These are phyloP conservation scores for Vicia faba DNA, from an alignment of 306 rosid genomes.

Conservation along the genomic window DNA sequence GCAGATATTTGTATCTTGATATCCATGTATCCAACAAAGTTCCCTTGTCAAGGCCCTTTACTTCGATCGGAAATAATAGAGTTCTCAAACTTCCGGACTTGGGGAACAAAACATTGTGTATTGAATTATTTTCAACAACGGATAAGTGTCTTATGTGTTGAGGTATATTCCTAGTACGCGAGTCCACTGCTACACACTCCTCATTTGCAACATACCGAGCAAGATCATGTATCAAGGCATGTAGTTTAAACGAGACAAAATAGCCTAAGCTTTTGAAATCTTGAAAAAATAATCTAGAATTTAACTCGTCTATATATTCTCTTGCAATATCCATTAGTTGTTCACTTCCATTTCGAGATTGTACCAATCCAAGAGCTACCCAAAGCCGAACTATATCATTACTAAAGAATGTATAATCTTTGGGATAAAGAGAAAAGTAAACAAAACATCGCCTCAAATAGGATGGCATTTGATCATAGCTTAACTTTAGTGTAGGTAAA, in stretches of 20 bases:
- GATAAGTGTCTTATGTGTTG: constrained; percentile 1
- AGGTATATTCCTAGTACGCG: not conserved
- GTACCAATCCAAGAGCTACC: not conserved
- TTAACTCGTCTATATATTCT: not conserved
- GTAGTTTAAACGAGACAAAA: not conserved
- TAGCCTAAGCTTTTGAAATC: not conserved
- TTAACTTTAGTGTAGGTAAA: not conserved
- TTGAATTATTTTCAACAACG: not conserved
- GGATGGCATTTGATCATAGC: not conserved
- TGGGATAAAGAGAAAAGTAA: not conserved
- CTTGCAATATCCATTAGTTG: not conserved
- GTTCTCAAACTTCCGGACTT: not conserved
- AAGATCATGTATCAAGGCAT: constrained; percentile 8
- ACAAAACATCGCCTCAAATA: constrained; percentile 13
- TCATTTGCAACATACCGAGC: not conserved
- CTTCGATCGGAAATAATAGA: not conserved
- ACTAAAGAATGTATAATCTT: not conserved
- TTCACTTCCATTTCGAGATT: not conserved
- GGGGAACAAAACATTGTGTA: not conserved
- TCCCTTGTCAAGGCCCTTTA: not conserved
- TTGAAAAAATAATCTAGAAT: not conserved
- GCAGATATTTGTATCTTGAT: not conserved
- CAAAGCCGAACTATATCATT: not conserved
- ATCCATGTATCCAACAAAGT: not conserved
- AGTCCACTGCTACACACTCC: not conserved